Conservation (phyloP, 371 early-diverging fungal species). For the Mycotypha africana region DNA sequence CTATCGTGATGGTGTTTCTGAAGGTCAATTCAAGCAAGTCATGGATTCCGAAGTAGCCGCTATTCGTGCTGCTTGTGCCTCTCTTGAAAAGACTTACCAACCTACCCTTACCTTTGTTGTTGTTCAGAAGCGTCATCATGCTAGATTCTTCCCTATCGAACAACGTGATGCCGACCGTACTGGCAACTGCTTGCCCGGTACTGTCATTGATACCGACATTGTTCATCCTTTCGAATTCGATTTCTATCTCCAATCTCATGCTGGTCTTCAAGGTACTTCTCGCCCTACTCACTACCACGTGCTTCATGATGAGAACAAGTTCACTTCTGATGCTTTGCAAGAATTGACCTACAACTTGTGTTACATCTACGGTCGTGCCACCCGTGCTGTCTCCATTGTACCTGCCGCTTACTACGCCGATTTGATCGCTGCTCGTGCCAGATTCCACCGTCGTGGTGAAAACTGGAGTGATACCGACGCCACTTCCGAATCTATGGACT, state of each 20-base stretch:
- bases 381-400: slow-evolving; percentile 74
- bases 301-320: slow-evolving; percentile 79
- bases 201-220: slow-evolving; percentile 83
- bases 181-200: slow-evolving; percentile 72
- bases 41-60: slow-evolving; percentile 74
- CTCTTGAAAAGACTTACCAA: slow-evolving; percentile 62
- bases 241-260: slow-evolving; percentile 88
- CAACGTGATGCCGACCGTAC: slow-evolving; percentile 42
- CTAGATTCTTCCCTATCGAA: slow-evolving; percentile 84
- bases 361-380: slow-evolving; percentile 84
- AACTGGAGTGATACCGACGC: slow-evolving; percentile 46
- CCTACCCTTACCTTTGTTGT: slow-evolving; percentile 90
- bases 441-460: slow-evolving; percentile 70
- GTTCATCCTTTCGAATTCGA: slow-evolving; percentile 85
- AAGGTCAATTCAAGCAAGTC: slow-evolving; percentile 85
- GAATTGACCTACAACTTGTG: slow-evolving; percentile 84
- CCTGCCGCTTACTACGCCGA: slow-evolving; percentile 93
- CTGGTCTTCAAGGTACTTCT: slow-evolving; percentile 90
- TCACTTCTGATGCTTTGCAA: slow-evolving; percentile 72
- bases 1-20: slow-evolving; percentile 93
- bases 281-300: slow-evolving; percentile 90
- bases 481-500: slow-evolving; percentile 33
- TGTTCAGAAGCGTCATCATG: slow-evolving; percentile 96
- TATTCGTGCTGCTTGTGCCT: slow-evolving; percentile 72
- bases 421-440: slow-evolving; percentile 74